Evolutionary conservation across 2,329 filamentous ascomycete species (phyloP), one percentile per base, ranked within the genome.

Genomic region (Cytospora leucostoma): DNA sequence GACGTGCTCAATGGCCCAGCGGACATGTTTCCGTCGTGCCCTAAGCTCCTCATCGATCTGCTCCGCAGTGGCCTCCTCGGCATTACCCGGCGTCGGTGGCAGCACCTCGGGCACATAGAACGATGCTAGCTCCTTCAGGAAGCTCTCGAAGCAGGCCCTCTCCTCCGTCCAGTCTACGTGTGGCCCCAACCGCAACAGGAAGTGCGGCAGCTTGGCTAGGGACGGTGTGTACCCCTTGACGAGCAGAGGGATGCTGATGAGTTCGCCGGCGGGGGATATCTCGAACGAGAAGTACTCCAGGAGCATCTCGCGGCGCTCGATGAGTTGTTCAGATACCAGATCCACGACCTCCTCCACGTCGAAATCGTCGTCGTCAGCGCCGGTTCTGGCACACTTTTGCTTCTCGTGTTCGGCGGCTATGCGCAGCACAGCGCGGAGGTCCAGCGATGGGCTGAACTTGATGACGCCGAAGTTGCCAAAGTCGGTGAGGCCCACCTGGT

Each of bases 401-500:
- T 86, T 86, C 72, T 97, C 91, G 37, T 87, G 79, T 53, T 90
- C 84, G 1, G 88, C 91, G 1, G 88, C 94, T 50, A 96, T 84
- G 13, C 79, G 77, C 15, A 99, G 81, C 7, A 98, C 75, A 62
- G 90, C 86, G 5, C 81, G 78, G 6, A 99, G 77, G 63, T 87
- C 81, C 1, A 97, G 82, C 0, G 92, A 84, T 2, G 92, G 91
- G 56, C 87, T 85, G 70, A 99, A 92, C 12, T 85, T 87, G 64
- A 99, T 93, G 27, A 82, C 76, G 3, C 95, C 95, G 71, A 97
- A 97, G 73, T 99, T 99, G 1, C 90, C 92, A 76, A 99, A 99
- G 72, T 99, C 93, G 0, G 93, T 96, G 40, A 99, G 83, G 0
- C 93, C 94, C 21, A 98, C 79, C 76, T 99, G 95, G 77, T 99